A percentile compares a stretch with the other conserved stretches of the same genome.
Conservation (phyloP, 176 grass and related monocot genomes). For the Zoysia pacifica region DNA sequence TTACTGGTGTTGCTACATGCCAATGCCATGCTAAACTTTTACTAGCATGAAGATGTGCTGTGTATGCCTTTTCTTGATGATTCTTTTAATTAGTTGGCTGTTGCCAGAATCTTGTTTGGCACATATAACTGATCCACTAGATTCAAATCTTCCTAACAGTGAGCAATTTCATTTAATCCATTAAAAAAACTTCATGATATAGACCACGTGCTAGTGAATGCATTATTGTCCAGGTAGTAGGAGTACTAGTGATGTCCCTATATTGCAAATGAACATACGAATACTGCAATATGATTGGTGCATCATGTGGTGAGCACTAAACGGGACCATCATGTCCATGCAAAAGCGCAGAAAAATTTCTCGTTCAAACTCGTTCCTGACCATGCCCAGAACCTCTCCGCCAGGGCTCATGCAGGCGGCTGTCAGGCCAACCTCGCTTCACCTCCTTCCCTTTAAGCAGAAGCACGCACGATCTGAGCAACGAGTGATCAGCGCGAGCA, state of each 20-base stretch:
- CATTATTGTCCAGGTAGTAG: not conserved
- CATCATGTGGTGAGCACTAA: not conserved
- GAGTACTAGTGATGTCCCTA: not conserved
- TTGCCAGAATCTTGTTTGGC: not conserved
- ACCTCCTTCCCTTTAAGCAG: slow-evolving; percentile 13
- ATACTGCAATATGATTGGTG: not conserved
- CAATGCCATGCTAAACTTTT: not conserved
- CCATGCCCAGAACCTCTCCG: not conserved
- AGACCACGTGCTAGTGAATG: not conserved
- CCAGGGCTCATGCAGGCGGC: not conserved
- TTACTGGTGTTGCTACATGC: not conserved
- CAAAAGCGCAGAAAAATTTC: not conserved
- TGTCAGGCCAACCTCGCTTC: not conserved
- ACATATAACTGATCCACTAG: not conserved
- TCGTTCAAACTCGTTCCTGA: slow-evolving; percentile 36
- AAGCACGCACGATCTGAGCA: slow-evolving; percentile 11
- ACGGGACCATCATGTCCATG: not conserved
- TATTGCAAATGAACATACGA: not conserved
- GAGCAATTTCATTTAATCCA: not conserved
- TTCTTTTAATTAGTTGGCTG: not conserved
- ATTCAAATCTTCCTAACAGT: not conserved
- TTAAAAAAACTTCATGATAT: not conserved
- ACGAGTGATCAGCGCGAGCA: not conserved
- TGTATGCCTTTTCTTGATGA: not conserved
- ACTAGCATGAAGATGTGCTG: not conserved